Base-by-base conservation (phyloP, 1,139 yeast species). In the Suhomyces anneliseae region DNA sequence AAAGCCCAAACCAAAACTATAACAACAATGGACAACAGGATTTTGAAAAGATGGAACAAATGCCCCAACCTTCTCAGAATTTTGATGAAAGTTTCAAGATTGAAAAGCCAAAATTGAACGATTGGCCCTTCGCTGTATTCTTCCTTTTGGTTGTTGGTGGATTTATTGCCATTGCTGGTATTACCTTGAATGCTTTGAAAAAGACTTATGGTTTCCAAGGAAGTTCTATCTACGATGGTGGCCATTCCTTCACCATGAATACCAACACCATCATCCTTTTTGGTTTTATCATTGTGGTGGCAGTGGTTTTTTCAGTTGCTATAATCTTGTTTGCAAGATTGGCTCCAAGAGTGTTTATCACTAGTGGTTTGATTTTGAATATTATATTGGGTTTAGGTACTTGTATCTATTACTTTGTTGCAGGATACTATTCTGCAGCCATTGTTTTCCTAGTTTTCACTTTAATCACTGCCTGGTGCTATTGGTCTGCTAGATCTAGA, bases 361-460 rank as follows among this genome's bases (percentile, higher is more conserved):
- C 81, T 48, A 68, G 82, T 27, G 89, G 95, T 3, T 78, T 90
- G 57, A 72, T 87, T 29, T 66, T 84, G 42, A 90, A 89, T 59
- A 73, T 88, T 31, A 59, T 84, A 1, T 64, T 88, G 47, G 92
- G 95, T 1, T 58, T 89, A 34, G 96, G 87, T 11, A 84, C 96
- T 6, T 80, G 90, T 7, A 81, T 89, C 52, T 85, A 81, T 66
- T 89, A 87, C 62, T 75, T 88, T 59, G 81, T 76, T 2, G 68
- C 72, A 51, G 69, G 74, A 34, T 85, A 88, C 64, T 89, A 83
- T 70, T 83, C 90, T 8, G 92, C 95, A 0, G 96, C 90, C 5
- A 72, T 88, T 53, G 90, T 87, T 37, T 86, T 86, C 54, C 68
- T 88, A 53, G 76, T 85, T 1, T 80, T 85, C 59, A 77, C 90